Evolutionary conservation across 306 rosid genomes (phyloP).

Genomic region (Oxytropis ochrocephala): DNA sequence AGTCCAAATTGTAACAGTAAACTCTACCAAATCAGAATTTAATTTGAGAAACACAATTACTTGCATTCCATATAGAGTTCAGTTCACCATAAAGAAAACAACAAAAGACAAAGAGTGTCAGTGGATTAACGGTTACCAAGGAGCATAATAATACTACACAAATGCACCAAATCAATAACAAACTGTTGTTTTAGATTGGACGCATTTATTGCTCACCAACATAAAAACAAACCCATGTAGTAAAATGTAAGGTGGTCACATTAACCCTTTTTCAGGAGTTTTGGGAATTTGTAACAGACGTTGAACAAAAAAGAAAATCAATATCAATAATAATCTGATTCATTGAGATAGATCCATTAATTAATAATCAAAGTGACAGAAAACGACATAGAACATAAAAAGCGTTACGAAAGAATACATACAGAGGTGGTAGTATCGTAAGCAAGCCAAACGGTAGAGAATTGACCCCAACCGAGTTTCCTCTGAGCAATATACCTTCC

Average conservation of each 20-base stretch:
- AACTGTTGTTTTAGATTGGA: background rate
- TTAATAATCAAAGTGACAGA: constrained; percentile 8
- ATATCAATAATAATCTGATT: constrained; percentile 7
- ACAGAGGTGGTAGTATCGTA: constrained; percentile 70
- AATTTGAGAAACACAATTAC: background rate
- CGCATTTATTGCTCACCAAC: constrained; percentile 24
- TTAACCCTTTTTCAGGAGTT: background rate
- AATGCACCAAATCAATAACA: constrained; percentile 5
- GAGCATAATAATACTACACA: background rate
- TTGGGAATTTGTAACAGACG: constrained; percentile 1
- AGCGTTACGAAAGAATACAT: constrained; percentile 12
- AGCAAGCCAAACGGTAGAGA: constrained; percentile 98
- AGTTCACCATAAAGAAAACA: background rate
- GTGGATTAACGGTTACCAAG: background rate
- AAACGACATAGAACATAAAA: constrained; percentile 11
- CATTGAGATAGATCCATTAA: constrained; percentile 3
- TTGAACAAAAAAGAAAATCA: background rate
- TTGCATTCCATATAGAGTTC: constrained; percentile 19
- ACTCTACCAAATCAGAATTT: background rate
- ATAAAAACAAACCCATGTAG: constrained; percentile 11
- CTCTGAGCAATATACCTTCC: constrained; percentile 90
- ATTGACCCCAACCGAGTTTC: constrained; percentile 96
- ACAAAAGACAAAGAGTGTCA: background rate
- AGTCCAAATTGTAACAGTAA: background rate
- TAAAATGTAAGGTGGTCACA: background rate